These are phyloP conservation scores for Lunasporangiospora selenospora DNA, from an alignment of 192 early-diverging fungal genomes.

Conservation along the genomic window DNA sequence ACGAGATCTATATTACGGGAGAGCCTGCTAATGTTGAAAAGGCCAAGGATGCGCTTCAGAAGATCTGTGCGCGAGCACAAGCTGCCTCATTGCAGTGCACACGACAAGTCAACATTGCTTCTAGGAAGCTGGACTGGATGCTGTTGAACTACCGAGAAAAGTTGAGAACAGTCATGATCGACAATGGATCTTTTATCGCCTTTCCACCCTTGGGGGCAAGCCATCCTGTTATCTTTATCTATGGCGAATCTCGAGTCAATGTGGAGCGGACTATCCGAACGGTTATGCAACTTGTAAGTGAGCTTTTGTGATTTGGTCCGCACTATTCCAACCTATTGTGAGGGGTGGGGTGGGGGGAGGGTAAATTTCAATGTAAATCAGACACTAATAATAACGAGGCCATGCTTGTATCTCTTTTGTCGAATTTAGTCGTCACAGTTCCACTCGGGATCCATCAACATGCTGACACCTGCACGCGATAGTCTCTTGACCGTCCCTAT, in stretches of 20 bases:
- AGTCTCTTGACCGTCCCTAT: conserved; percentile 8
- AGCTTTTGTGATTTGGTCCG: too few species aligned
- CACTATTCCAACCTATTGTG: too few species aligned
- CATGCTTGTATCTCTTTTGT: not conserved
- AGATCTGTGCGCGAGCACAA: conserved; percentile 50
- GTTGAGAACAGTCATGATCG: conserved; percentile 69
- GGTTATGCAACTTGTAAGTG: conserved; percentile 69
- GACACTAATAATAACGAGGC: not conserved
- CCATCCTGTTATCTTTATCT: conserved; percentile 55
- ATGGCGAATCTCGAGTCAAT: conserved; percentile 68
- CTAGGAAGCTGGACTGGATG: conserved; percentile 81
- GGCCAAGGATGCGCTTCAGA: conserved; percentile 44
- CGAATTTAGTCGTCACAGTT: conserved; percentile 31
- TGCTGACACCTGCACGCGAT: conserved; percentile 32
- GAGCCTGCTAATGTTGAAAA: conserved; percentile 50
- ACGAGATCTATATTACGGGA: conserved; percentile 58
- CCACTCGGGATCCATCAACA: conserved; percentile 38
- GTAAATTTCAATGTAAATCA: too few species aligned
- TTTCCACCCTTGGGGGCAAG: conserved; percentile 67
- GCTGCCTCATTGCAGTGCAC: conserved; percentile 14
- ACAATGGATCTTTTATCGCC: conserved; percentile 71
- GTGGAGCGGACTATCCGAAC: conserved; percentile 72
- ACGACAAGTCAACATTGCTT: conserved; percentile 54
- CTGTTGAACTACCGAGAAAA: conserved; percentile 58
- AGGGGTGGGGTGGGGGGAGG: too few species aligned